phyloP scores from a whole-genome alignment of 176 grass and related monocot species.

The Carex parvula region DNA sequence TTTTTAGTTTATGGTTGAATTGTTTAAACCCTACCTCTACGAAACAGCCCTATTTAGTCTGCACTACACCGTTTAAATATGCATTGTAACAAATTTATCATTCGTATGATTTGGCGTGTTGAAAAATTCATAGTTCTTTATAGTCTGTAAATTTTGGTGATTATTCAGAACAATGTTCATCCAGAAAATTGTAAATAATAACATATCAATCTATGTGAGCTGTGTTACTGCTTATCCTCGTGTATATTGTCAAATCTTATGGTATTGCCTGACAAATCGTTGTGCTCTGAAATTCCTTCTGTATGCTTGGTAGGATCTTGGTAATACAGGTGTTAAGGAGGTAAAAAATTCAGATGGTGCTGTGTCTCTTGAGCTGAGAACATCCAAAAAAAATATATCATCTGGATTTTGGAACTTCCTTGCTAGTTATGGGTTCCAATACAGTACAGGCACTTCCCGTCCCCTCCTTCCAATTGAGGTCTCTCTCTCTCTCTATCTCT shows the following conservation, averaged over 20 bases:
- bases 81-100: neutral
- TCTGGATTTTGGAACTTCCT: slow-evolving; percentile 80
- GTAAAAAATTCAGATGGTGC: slow-evolving; percentile 57
- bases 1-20: neutral
- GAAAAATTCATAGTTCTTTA: neutral
- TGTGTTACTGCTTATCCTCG: neutral
- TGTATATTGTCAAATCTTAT: neutral
- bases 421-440: slow-evolving; percentile 50
- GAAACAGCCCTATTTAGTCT: neutral
- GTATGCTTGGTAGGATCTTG: slow-evolving; percentile 58
- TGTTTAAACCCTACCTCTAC: neutral
- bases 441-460: slow-evolving; percentile 45
- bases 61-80: neutral
- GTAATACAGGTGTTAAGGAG: slow-evolving; percentile 65
- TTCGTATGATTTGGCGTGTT: neutral
- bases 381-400: slow-evolving; percentile 38
- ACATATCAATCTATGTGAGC: neutral
- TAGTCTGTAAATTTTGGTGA: neutral
- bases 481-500: neutral
- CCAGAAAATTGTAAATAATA: neutral
- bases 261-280: neutral
- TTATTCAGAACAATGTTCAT: neutral
- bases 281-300: slow-evolving; percentile 4
- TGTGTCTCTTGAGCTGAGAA: slow-evolving; percentile 56
- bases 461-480: slow-evolving; percentile 81